Evolutionary conservation across 2,329 filamentous ascomycete species (phyloP).

Genomic region (Endoconidiophora polonica): DNA sequence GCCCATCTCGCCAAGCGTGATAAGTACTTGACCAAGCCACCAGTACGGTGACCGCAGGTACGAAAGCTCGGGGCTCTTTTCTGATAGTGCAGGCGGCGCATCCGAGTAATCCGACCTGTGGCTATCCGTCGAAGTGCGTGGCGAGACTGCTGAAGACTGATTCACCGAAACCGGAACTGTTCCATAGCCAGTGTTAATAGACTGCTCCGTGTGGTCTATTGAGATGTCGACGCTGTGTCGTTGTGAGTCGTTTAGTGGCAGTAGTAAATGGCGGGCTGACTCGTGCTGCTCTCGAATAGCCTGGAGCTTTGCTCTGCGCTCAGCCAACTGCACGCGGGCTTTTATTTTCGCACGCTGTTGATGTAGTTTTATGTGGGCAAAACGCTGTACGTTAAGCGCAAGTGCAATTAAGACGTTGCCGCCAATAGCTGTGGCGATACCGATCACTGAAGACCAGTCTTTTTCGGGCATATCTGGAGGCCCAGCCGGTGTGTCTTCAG

Average conservation of each 20-base stretch:
- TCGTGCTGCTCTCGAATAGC: background rate
- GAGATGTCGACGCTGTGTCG: background rate
- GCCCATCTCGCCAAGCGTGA: slow-evolving; percentile 81
- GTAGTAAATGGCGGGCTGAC: slow-evolving; percentile 2
- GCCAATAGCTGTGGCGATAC: slow-evolving; percentile 79
- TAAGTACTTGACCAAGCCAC: slow-evolving; percentile 88
- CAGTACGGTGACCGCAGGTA: slow-evolving; percentile 89
- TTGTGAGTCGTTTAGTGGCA: background rate
- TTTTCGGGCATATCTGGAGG: slow-evolving; percentile 24
- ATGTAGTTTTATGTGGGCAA: slow-evolving; percentile 76
- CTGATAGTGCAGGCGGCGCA: slow-evolving; percentile 5
- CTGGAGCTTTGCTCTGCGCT: slow-evolving; percentile 24
- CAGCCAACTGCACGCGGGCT: slow-evolving; percentile 35
- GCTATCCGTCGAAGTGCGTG: slow-evolving; percentile 1
- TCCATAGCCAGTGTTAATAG: slow-evolving; percentile 6
- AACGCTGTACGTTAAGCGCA: slow-evolving; percentile 89
- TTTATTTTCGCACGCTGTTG: slow-evolving; percentile 46
- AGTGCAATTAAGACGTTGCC: slow-evolving; percentile 91
- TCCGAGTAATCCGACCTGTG: slow-evolving; percentile 11
- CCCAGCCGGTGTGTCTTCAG: background rate
- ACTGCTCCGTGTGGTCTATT: background rate
- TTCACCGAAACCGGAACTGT: slow-evolving; percentile 1
- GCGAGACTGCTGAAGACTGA: background rate
- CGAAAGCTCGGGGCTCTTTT: slow-evolving; percentile 33
- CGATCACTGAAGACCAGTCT: slow-evolving; percentile 85